Evolutionary conservation across 257 asterid genomes (phyloP), one percentile per base, ranked within the genome.

Genomic region (Solanum chaucha): DNA sequence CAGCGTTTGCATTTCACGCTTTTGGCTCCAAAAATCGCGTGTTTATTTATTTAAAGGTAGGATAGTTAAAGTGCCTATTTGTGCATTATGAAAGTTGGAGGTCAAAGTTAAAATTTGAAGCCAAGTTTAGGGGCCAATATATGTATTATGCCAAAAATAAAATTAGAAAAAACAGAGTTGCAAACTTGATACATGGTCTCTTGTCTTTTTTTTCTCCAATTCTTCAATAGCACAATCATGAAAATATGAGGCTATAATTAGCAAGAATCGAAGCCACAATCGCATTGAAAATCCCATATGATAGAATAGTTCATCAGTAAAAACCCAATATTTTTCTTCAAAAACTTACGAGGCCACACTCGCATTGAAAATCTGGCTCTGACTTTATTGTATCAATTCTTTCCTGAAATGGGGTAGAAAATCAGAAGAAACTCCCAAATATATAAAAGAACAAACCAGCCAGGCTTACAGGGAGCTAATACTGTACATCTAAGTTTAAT

Each of bases 361-460:
- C 94, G 90, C 88, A 96, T 92, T 92, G 94, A 40, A 95, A 95
- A 87, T 95, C 97, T 68, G 99, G 98, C 80, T 91, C 92, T 84
- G 93, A 90, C 36, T 83, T 90, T 97, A 94, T 96, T 88, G 91
- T 90, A 72, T 91, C 94, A 87, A 94, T 98, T 87, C 92, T 95
- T 90, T 96, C 98, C 98, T 96, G 95, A 88, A 8, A 90, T 46
- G 71, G 59, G 86, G 36, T 83, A 86, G 61, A 67, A 55, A 74
- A 41, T 48, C 20, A 48, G 59, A 48, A 48, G 59, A 48, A 48
- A 48, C 59, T 48, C 14, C 59, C 8, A 48, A 38, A 35, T 34
- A 41, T 13, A 32, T 65, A 64, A 64, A 64, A 72, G 74, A 82
- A 58, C 65, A 58, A 65, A 67, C 58, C 44, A 15, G 84, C 71